Evolutionary conservation across 768 basidiomycete species (phyloP).

Genomic region (Amylocystis lapponica): DNA sequence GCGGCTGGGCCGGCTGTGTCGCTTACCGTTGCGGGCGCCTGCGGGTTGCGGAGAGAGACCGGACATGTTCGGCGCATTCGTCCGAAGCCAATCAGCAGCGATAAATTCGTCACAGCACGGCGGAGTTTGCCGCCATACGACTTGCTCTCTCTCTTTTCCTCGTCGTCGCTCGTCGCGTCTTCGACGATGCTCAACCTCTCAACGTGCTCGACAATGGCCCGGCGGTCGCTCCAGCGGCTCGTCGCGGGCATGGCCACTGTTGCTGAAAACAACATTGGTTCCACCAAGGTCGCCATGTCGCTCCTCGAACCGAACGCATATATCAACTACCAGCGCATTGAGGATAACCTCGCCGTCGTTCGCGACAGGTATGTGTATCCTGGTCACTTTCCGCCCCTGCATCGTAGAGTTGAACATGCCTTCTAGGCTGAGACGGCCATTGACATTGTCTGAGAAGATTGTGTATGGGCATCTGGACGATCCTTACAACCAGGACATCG

Average conservation of each 20-base stretch:
- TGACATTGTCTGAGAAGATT: conserved; percentile 95
- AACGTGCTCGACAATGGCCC: conserved; percentile 17
- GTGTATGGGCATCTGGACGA: conserved; percentile 98
- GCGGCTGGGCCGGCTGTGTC: too few relatives aligned
- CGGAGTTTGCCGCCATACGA: conserved; percentile 16
- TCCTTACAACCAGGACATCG: conserved; percentile 85
- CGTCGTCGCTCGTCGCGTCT: conserved; percentile 16
- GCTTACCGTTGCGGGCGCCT: too few relatives aligned
- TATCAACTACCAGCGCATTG: conserved; percentile 96
- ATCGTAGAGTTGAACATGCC: not conserved
- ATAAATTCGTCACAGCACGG: conserved; percentile 22
- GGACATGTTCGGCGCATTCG: conserved; percentile 16
- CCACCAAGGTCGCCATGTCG: conserved; percentile 88
- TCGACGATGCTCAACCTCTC: conserved; percentile 26
- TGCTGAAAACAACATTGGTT: conserved; percentile 68
- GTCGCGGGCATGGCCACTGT: conserved; percentile 72
- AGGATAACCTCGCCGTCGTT: conserved; percentile 90
- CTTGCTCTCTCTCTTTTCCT: conserved; percentile 14
- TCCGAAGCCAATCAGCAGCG: conserved; percentile 22
- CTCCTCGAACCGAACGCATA: conserved; percentile 75
- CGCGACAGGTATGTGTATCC: conserved; percentile 58
- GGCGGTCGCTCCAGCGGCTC: conserved; percentile 24
- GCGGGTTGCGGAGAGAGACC: too few relatives aligned
- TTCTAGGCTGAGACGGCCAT: conserved; percentile 74
- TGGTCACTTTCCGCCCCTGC: not conserved